A percentile compares a stretch with the other conserved stretches of the same genome.
phyloP scores from a whole-genome alignment of 495 filamentous ascomycete genomes.

The Talaromyces wortmannii region DNA sequence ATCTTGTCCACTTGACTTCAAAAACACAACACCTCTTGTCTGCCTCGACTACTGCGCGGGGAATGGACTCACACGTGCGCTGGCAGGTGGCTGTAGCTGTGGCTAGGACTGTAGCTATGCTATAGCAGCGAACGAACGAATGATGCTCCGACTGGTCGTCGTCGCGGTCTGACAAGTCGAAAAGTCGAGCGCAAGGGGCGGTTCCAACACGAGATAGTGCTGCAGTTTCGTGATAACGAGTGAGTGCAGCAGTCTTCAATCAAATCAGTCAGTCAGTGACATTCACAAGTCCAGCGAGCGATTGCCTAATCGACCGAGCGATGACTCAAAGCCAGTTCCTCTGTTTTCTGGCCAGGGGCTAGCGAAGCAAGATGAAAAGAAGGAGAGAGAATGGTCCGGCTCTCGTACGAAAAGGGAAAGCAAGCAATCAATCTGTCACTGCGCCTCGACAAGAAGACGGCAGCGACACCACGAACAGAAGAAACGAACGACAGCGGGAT shows the following conservation, averaged over 20 bases:
- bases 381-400: constrained; percentile 1
- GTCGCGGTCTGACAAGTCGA: too few relatives aligned
- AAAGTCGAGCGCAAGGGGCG: too few relatives aligned
- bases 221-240: neutral
- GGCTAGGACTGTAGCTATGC: too few relatives aligned
- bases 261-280: constrained; percentile 2
- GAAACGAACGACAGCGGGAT: constrained; percentile 5
- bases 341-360: constrained; percentile 9
- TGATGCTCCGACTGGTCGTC: neutral
- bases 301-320: constrained; percentile 8
- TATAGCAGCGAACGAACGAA: neutral
- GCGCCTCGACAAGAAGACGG: neutral
- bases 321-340: neutral
- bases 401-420: neutral
- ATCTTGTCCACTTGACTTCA: too few relatives aligned
- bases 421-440: neutral
- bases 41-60: too few relatives aligned
- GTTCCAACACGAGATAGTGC: neutral
- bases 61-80: too few relatives aligned
- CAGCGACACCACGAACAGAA: neutral
- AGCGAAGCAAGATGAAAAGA: neutral
- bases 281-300: constrained; percentile 29
- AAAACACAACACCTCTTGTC: too few relatives aligned
- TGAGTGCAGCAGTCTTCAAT: neutral
- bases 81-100: too few relatives aligned